Evolutionary conservation across 192 early-diverging fungal species (phyloP), one percentile per base, ranked within the genome.

Genomic region (Backusella westeae): DNA sequence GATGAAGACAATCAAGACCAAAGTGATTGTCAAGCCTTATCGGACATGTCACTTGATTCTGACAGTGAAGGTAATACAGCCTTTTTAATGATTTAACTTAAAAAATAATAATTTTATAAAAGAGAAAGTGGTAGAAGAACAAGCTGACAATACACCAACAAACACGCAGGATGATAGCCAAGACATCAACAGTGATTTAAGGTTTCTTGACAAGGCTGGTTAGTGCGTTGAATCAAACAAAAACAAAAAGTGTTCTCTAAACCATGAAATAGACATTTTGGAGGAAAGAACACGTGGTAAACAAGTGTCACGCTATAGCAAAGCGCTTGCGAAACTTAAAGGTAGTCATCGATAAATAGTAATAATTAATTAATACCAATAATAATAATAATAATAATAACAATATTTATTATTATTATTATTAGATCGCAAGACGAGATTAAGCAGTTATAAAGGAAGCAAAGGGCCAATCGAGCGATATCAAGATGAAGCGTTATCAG

Each of bases 221-320:
- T 21, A 67, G 66, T 67, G 10, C 5, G 12, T 41, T 69, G 23
- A 44, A 42, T 26, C 19, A 70, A 44, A 32, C 36, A 21, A 42
- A 12, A 70, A 23, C 4, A 41, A 49, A 4, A 46, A 1, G 46
- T 41, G 23, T 26, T 8, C 7, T 10, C 17, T 23, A 26, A 59
- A 3, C 23, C 3, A 26, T 23, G 46, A 15, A 17, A 34, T 46
- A 71, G 69, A 71, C 32, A 71, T 71, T 42, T 46, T 71, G 10
- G 19, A 71, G n/a, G 42, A 46, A 42, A 71, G 69, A 46, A 71
- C 69, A 46, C 69, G 69, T 71, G 69, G 38, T 39, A 46, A 46
- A 21, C n/a, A 46, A 34, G 69, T 29, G 34, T 71, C 69, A 71
- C 69, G 41, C 23, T 71, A 71, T 71, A 71, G 42, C 41, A 15